Base-by-base conservation (phyloP, 768 basidiomycete genomes). In the Mycena amicta region DNA sequence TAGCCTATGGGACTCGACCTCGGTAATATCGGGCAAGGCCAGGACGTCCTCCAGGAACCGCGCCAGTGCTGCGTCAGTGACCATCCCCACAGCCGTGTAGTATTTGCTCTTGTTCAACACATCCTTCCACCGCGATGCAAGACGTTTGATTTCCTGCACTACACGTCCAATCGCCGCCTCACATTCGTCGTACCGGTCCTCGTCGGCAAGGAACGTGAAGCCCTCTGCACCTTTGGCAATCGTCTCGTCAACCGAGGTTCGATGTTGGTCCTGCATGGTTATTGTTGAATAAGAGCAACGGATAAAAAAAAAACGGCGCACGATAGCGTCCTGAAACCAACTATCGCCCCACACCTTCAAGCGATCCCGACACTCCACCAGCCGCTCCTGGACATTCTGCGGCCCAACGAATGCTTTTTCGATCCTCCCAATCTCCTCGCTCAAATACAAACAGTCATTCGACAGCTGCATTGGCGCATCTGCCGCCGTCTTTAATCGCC, bases 1-100 rank as follows among this genome's bases (percentile, higher is more conserved):
- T 45, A 97, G 74, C 50, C 85, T 80, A 63, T 90, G 88, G 1
- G 93, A 95, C 66, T 97, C 95, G 8, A 86, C 76, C 64, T 91
- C 93, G 0, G 95, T 87, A 60, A 98, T 97, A 71, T 98, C 95
- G 4, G 83, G 79, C 45, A 97, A 75, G 0, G 83, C 83, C 31
- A 95, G 76, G 20, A 97, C 79, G 66, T 92, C 88, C 33, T 80
- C 79, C 15, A 93, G 77, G 22, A 96, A 81, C 20, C 84, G 79
- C 5, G 79, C 79, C 25, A 96, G 76, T 5, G 84, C 84, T 5
- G 83, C 79, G 50, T 95, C 87, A 4, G 88, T 83, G 13, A 94
- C 72, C 26, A 80, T 72, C 12, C 95, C 95, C 16, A 93, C 72
- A 0, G 87, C 86, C 18, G 78, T 75, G 62, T 92, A 87, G 67